Conservation (phyloP, 495 filamentous ascomycete species). For the Cercophora scortea region DNA sequence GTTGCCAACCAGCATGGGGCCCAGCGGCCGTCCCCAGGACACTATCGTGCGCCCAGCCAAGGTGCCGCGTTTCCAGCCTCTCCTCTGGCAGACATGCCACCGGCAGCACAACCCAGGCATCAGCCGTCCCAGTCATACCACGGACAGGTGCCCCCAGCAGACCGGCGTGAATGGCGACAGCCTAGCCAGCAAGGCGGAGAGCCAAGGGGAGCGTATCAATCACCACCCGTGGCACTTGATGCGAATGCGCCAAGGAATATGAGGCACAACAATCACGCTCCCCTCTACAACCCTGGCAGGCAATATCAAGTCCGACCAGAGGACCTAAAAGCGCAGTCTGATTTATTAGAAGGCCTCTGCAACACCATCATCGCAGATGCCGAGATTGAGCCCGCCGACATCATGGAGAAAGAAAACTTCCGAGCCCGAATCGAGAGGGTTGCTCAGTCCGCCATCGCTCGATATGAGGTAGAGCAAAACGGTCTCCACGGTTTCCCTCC, state of each 20-base stretch:
- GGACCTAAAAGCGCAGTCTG: conserved; percentile 34
- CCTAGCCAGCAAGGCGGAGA: conserved; percentile 7
- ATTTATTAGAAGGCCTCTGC: conserved; percentile 39
- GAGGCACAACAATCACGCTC: conserved; percentile 1
- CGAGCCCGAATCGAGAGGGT: conserved; percentile 47
- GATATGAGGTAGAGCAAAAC: conserved; percentile 36
- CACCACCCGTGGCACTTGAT: conserved; percentile 5
- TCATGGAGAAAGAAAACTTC: conserved; percentile 55
- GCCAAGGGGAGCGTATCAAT: background rate
- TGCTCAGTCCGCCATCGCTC: conserved; percentile 44
- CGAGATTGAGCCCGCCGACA: conserved; percentile 46
- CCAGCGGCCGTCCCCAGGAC: conserved; percentile 17
- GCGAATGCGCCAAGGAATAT: conserved; percentile 5
- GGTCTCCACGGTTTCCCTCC: conserved; percentile 32
- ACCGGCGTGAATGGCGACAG: conserved; percentile 16
- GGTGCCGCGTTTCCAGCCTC: conserved; percentile 4
- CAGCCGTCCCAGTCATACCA: conserved; percentile 23
- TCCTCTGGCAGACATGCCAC: background rate
- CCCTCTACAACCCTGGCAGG: conserved; percentile 8
- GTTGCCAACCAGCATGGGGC: conserved; percentile 10
- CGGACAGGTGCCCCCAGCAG: conserved; percentile 11
- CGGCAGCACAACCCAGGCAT: conserved; percentile 13
- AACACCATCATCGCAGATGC: conserved; percentile 29
- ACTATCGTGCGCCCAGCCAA: conserved; percentile 13
- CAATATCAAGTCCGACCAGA: conserved; percentile 18